Base-by-base conservation (phyloP, 768 basidiomycete genomes). In the Leccinellum albellum region DNA sequence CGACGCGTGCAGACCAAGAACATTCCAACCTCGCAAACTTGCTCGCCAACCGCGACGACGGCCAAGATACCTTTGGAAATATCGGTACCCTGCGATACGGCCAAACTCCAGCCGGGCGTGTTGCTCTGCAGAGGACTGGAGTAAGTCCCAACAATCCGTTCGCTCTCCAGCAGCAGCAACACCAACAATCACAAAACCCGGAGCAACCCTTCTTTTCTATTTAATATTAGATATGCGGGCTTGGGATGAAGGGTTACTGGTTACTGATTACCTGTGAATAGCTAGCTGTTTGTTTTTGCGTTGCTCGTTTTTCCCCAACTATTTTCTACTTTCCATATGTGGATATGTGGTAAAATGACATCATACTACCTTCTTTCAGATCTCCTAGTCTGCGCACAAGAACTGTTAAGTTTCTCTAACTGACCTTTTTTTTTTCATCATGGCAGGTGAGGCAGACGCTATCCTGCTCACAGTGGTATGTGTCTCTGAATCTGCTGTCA, bases 51-150 rank as follows among this genome's bases (percentile, higher is more conserved):
- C 80, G 88, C 51, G 95, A 97, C 55, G 94, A 91, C 64, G 96
- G 97, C 1, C 78, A 89, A 69, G 97, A 99, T 74, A 96, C 96
- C 53, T 98, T 98, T 68, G 96, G 96, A 51, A 99, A 98, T 70
- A 64, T 84, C 31, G 96, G 96, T 20, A 59, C 77, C 51, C 69
- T 96, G 60, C 82, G 94, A 79, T 89, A 84, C 58, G 85, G 85
- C 2, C 77, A 82, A 50, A 82, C 83, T 0, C 76, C 79, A 33
- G 84, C 82, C 17, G 83, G 84, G 9, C 73, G 76, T 7, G 35
- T 83, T 32, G 61, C 77, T 21, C 59, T 66, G 12, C 81, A 84
- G 61, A 75, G 75, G 69, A 78, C 82, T 53, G 81, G 83, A 24
- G 70, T 63, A 51, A 72, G 68, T 24, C 69, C 67, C 13, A 79